Evolutionary conservation across 345 rosid species (phyloP), one percentile per base, ranked within the genome.

Genomic region (Brassica juncea): DNA sequence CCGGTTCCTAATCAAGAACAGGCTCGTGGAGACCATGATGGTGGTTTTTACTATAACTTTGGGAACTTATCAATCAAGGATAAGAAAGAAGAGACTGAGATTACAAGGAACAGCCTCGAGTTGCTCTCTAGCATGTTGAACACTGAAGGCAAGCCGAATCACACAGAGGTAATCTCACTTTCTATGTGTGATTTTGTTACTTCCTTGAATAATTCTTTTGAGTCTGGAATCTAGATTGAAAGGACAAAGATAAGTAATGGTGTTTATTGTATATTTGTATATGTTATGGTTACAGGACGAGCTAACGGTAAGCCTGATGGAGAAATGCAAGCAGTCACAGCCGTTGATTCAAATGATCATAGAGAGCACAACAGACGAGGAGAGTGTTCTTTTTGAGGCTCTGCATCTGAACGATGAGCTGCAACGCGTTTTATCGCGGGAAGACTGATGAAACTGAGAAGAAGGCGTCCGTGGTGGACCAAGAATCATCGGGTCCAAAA

Each of bases 311-410:
- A 87, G 90, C 88, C 37, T 93, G 84, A 52, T 91, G 84, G 94
- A 88, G 86, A 89, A 93, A 76, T 91, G 93, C 86, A 93, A 86
- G 88, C 90, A 88, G 65, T 87, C 90, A 0, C 93, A 87, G 66
- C 90, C 92, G 6, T 75, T 83, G 69, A 85, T 93, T 78, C 88
- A 91, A 61, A 84, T 88, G 85, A 84, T 93, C 77, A 86, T 93
- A 83, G 90, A 93, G 77, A 86, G 89, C 85, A 91, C 92, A 39
- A 82, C 80, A 8, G 90, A 89, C 11, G 97, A 91, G 3, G 98
- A 93, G 55, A 86, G 82, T 5, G 79, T 88, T 76, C 93, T 93
- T 23, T 91, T 93, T n/a, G 98, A 93, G 72, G 97, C 97, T 57
- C 85, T 93, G 70, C 87, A 84, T 84, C 80, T 93, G 75, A 80